phyloP scores from a whole-genome alignment of 768 basidiomycete genomes.

The Boletus patriciae region DNA sequence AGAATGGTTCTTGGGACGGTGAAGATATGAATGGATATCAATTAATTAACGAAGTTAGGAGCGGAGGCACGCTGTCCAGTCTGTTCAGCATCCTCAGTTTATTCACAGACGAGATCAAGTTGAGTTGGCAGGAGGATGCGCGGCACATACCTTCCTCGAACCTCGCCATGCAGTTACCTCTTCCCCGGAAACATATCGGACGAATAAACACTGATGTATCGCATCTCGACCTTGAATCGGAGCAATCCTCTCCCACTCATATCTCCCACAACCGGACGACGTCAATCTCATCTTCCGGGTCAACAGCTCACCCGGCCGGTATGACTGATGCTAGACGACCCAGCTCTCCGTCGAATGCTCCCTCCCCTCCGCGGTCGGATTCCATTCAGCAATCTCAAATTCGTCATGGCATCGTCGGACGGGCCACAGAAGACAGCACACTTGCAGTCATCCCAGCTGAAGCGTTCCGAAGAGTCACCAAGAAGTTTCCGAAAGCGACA shows the following conservation, averaged over 20 bases:
- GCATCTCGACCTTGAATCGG: constrained; percentile 47
- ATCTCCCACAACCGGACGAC: constrained; percentile 43
- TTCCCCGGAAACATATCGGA: constrained; percentile 29
- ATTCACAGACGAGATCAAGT: constrained; percentile 92
- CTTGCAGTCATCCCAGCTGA: constrained; percentile 99
- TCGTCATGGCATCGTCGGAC: constrained; percentile 79
- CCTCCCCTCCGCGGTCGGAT: constrained; percentile 27
- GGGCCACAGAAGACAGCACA: constrained; percentile 92
- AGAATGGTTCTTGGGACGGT: constrained; percentile 68
- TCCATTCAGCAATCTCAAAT: constrained; percentile 33
- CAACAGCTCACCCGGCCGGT: constrained; percentile 60
- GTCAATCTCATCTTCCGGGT: constrained; percentile 66
- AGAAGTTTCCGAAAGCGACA: constrained; percentile 95
- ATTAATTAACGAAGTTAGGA: constrained; percentile 92
- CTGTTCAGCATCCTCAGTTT: constrained; percentile 95
- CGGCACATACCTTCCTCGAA: constrained; percentile 26
- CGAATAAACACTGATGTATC: constrained; percentile 68
- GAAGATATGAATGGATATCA: constrained; percentile 96
- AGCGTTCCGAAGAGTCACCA: constrained; percentile 90
- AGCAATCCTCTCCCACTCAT: constrained; percentile 27
- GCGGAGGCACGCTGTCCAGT: constrained; percentile 92
- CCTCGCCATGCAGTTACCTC: constrained; percentile 20
- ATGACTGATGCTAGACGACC: constrained; percentile 3
- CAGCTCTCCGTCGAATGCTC: constrained; percentile 14
- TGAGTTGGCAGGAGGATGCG: constrained; percentile 83